Base-by-base conservation (phyloP, 768 basidiomycete genomes). In the Boletus insuetus region DNA sequence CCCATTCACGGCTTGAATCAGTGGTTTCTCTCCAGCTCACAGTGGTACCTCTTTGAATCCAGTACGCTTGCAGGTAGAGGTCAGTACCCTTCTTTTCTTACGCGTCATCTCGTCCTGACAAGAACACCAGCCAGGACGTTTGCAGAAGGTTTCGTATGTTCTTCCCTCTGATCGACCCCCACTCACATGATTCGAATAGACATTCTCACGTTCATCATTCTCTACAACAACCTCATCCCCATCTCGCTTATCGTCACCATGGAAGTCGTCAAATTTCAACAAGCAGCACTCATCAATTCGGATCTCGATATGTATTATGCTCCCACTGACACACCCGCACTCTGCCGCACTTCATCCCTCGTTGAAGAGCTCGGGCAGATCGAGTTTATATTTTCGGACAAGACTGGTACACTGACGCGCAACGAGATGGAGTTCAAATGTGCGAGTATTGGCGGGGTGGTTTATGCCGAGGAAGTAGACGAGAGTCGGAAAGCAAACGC, bases 191-290 rank as follows among this genome's bases (percentile, higher is more conserved):
- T 56, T 56, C 8, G 12, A 2, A 54, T 62, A 92, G 96, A 99
- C 70, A 93, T 98, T 54, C 80, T 99, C 38, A 98, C 97, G 11
- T 99, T 98, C 77, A 91, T 98, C 73, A 96, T 99, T 71, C 80
- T 98, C 39, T 98, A 98, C 79, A 98, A 98, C 77, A 99, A 98
- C 75, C 81, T 99, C 63, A 98, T 99, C 57, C 96, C 96, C 4
- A 99, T 99, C 65, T 98, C 96, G 53, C 86, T 99, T 62, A 96
- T 98, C 64, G 97, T 99, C 63, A 98, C 97, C 4, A 98, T 98
- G 89, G 97, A 99, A 76, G 90, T 98, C 34, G 97, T 99, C 75
- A 98, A 98, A 71, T 98, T 89, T 66, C 94, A 97, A 70, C 97
- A 98, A 75, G 95, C 97, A 2, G 89, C 91, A 35, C 81, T 98